Conservation (phyloP, 306 rosid species). For the Amphicarpaea edgeworthii region DNA sequence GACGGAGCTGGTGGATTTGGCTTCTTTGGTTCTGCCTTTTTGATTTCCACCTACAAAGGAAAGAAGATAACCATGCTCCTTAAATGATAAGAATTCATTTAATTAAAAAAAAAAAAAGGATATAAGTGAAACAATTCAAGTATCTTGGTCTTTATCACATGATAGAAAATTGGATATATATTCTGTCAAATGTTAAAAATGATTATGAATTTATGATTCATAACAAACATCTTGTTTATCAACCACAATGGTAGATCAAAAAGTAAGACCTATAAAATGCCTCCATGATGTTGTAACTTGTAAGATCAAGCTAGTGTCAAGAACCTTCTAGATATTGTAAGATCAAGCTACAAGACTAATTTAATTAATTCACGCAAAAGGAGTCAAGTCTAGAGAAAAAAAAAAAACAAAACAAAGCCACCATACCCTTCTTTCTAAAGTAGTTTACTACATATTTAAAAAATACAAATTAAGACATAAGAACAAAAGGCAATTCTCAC, state of each 20-base stretch:
- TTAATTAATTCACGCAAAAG: neutral
- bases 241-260: neutral
- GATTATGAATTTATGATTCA: neutral
- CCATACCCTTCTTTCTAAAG: slow-evolving; percentile 6
- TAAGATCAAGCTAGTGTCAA: neutral
- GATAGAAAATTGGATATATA: neutral
- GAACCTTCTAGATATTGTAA: neutral
- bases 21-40: slow-evolving; percentile 97
- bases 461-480: neutral
- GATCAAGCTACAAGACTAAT: neutral
- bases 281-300: neutral
- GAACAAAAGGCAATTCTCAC: neutral
- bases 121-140: neutral
- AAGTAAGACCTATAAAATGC: neutral
- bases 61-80: slow-evolving; percentile 15
- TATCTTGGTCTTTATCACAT: neutral
- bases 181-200: neutral
- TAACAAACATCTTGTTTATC: neutral
- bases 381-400: neutral
- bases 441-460: neutral
- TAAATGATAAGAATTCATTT: neutral
- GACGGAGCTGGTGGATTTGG: slow-evolving; percentile 80
- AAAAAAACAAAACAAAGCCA: neutral
- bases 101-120: neutral
- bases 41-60: slow-evolving; percentile 85